Conservation (phyloP, 176 grass and related monocot genomes). For the Stipa capillata region DNA sequence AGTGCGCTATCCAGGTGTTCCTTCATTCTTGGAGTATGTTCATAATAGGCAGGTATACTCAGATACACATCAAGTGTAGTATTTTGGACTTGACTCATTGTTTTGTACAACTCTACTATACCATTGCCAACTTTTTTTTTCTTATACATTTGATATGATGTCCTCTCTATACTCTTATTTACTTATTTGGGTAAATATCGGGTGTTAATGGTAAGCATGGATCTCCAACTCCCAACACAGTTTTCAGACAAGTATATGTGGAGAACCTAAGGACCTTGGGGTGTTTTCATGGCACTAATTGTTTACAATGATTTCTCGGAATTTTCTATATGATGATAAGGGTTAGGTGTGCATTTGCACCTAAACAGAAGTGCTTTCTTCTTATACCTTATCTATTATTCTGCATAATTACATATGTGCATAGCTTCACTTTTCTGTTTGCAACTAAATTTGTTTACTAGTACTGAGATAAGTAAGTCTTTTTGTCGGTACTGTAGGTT, state of each 20-base stretch:
- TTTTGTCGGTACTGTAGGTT: conserved; percentile 42
- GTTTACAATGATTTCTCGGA: not conserved
- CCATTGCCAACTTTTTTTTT: not conserved
- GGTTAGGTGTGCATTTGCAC: not conserved
- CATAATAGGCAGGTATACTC: conserved; percentile 87
- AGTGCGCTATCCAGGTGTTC: conserved; percentile 78
- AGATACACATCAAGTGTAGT: conserved; percentile 2
- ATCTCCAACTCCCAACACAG: not conserved
- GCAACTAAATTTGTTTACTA: not conserved
- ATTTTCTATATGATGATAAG: not conserved
- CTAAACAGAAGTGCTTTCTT: not conserved
- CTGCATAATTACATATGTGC: too few species aligned
- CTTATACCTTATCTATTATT: not conserved
- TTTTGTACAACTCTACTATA: conserved; percentile 4
- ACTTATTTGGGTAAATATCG: not conserved
- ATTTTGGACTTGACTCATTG: not conserved
- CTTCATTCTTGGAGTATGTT: conserved; percentile 96
- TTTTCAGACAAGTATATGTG: not conserved
- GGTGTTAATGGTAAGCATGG: not conserved
- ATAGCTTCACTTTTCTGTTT: not conserved
- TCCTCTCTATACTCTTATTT: not conserved
- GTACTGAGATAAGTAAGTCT: not conserved
- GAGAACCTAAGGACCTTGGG: not conserved
- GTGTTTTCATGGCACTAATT: not conserved
- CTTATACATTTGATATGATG: not conserved